Conservation (phyloP, 495 filamentous ascomycete genomes). For the Lasiosphaeria ovina region DNA sequence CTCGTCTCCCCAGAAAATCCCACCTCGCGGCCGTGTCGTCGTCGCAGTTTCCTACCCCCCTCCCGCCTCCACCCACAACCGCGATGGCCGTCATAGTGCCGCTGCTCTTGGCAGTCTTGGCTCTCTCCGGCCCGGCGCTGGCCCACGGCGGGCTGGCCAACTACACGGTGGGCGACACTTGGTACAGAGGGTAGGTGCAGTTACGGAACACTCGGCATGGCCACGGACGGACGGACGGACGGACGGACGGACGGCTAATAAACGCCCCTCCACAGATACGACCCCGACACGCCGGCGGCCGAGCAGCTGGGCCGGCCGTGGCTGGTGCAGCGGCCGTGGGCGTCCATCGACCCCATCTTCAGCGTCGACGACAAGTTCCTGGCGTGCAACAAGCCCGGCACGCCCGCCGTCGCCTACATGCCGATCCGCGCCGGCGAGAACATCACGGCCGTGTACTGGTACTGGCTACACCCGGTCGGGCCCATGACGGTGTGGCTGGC, state of each 20-base stretch:
- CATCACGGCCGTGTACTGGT: conserved; percentile 49
- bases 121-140: conserved; percentile 23
- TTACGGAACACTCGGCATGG: conserved; percentile 9
- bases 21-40: no score
- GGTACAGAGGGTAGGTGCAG: conserved; percentile 41
- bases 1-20: no score
- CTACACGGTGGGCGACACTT: conserved; percentile 49
- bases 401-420: conserved; percentile 42
- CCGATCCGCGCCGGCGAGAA: conserved; percentile 42
- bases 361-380: conserved; percentile 33
- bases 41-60: conserved; percentile 4
- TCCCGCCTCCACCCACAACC: conserved; percentile 5
- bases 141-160: conserved; percentile 48
- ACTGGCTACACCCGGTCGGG: conserved; percentile 54
- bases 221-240: no score
- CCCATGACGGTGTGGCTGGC: conserved; percentile 52
- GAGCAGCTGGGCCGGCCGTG: conserved; percentile 42
- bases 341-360: conserved; percentile 47
- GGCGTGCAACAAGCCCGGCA: conserved; percentile 45
- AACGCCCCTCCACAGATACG: conserved; percentile 30
- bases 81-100: conserved; percentile 16
- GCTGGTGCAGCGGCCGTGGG: conserved; percentile 46
- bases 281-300: conserved; percentile 33
- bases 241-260: no score
- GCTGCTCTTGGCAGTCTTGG: conserved; percentile 29